phyloP scores from a whole-genome alignment of 371 early-diverging fungal genomes.

The Mortierella sp. region DNA sequence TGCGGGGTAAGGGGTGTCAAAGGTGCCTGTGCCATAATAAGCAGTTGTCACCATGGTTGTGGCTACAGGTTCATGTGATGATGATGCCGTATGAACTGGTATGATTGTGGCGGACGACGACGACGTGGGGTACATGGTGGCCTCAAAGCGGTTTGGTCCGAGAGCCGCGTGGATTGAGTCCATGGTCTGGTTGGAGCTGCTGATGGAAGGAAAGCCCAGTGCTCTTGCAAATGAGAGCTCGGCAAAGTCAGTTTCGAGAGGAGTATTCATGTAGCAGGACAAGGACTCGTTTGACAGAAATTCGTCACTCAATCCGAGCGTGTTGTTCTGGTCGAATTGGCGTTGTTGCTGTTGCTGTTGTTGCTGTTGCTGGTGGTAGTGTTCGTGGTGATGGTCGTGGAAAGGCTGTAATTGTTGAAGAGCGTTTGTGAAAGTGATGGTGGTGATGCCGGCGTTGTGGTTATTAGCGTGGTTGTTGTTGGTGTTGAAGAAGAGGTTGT shows the following conservation, averaged over 20 bases:
- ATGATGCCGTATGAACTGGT: not conserved
- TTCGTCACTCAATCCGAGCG: not conserved
- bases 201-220: not conserved
- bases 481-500: not conserved
- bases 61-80: not conserved
- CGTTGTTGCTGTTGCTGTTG: not conserved
- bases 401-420: no score
- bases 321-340: not conserved
- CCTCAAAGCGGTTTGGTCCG: not conserved
- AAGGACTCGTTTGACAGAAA: not conserved
- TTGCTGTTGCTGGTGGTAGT: not conserved
- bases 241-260: not conserved
- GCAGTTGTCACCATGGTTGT: not conserved
- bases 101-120: not conserved
- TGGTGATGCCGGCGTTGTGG: not conserved
- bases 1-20: not conserved
- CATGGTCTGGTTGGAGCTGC: not conserved
- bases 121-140: not conserved
- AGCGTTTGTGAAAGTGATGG: not conserved
- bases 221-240: slow-evolving; percentile 3
- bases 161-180: not conserved
- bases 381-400: no score
- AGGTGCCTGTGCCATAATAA: not conserved
- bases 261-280: not conserved
- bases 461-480: not conserved